Evolutionary conservation across 164 flowering plant species (phyloP).

Genomic region (Chimonanthus praecox): DNA sequence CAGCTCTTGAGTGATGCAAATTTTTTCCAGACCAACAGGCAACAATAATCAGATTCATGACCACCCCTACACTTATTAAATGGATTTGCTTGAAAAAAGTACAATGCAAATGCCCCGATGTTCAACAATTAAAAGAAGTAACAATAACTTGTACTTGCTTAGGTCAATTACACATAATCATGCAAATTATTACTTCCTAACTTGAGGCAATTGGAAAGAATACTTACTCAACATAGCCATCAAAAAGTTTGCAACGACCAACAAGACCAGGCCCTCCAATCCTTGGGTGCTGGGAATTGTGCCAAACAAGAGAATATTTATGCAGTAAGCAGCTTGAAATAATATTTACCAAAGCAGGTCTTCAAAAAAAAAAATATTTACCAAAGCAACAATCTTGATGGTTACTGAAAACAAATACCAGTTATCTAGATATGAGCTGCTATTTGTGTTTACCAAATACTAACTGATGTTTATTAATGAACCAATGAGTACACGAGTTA

Average conservation of each 20-base stretch:
- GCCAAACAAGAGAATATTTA: not conserved
- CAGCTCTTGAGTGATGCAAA: too few relatives aligned
- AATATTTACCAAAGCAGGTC: not conserved
- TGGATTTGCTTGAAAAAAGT: too few relatives aligned
- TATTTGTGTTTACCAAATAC: not conserved
- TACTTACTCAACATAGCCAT: conserved; percentile 76
- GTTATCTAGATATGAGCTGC: not conserved
- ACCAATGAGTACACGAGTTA: not conserved
- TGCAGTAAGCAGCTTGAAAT: conserved; percentile 13
- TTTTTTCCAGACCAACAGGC: too few relatives aligned
- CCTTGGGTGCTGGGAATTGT: conserved; percentile 51
- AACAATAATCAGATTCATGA: too few relatives aligned
- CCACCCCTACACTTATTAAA: too few relatives aligned
- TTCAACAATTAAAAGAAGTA: too few relatives aligned
- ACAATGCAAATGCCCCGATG: too few relatives aligned
- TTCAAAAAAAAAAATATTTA: not conserved
- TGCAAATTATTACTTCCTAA: not conserved
- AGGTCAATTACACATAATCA: not conserved
- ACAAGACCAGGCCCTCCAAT: conserved; percentile 95
- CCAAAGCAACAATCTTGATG: not conserved
- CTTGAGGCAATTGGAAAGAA: not conserved
- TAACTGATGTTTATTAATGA: not conserved
- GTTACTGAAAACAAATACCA: not conserved
- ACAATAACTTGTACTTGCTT: too few relatives aligned
- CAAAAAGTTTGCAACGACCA: conserved; percentile 51